A percentile compares a stretch with the other conserved stretches of the same genome.
These are phyloP conservation scores for Schizochytrium sp. DNA, from an alignment of 108 stramenopile species.

Conservation along the genomic window DNA sequence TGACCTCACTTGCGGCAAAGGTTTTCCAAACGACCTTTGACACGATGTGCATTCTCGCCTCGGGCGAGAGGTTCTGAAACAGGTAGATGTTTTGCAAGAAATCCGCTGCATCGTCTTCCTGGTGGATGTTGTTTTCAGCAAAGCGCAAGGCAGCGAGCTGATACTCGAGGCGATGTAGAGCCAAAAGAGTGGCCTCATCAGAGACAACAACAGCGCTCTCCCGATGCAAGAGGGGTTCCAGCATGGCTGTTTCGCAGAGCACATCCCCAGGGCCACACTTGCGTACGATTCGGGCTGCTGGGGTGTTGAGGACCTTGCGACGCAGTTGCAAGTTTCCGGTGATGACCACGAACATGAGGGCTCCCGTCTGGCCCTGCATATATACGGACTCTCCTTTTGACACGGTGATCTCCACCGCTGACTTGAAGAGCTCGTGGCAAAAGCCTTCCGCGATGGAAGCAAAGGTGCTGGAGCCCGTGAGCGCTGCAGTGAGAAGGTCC, in stretches of 20 bases:
- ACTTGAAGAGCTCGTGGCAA: not conserved
- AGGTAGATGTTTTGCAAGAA: not conserved
- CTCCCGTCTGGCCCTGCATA: not conserved
- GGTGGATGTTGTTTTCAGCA: not conserved
- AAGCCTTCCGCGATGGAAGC: not conserved
- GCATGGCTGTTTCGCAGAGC: not conserved
- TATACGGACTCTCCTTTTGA: not conserved
- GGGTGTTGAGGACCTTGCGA: not conserved
- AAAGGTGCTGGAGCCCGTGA: not conserved
- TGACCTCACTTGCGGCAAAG: not conserved
- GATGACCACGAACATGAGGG: not conserved
- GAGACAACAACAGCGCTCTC: not conserved
- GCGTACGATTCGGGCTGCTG: not conserved
- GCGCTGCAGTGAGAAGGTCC: not conserved
- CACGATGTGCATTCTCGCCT: not conserved
- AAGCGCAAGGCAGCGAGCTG: not conserved
- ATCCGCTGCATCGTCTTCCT: not conserved
- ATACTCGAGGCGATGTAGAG: not conserved
- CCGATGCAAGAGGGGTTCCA: not conserved
- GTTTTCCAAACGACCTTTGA: not conserved
- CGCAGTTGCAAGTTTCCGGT: not conserved
- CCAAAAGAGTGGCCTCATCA: not conserved
- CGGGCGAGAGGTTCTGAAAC: not conserved
- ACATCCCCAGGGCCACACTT: not conserved
- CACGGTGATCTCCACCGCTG: not conserved